Conservation (phyloP, 495 filamentous ascomycete genomes). For the Halenospora varia region DNA sequence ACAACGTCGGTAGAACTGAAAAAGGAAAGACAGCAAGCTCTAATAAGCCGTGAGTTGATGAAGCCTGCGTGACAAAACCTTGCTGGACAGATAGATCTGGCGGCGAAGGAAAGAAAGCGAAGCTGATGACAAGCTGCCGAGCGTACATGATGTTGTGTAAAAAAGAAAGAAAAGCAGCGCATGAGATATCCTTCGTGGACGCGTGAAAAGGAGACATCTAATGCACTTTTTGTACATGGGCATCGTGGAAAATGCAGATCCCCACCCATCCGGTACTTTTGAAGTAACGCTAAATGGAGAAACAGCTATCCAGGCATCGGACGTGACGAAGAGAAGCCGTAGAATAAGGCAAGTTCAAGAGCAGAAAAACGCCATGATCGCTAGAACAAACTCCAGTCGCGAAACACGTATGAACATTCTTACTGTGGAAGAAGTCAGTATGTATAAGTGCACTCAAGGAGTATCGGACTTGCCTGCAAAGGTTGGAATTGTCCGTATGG, state of each 20-base stretch:
- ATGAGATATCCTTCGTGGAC: slow-evolving; percentile 25
- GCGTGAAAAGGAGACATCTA: slow-evolving; percentile 29
- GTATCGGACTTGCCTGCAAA: slow-evolving; percentile 25
- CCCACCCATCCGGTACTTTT: slow-evolving; percentile 31
- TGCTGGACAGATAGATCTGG: neutral
- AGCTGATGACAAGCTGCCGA: slow-evolving; percentile 3
- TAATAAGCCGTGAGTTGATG: neutral
- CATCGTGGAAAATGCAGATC: slow-evolving; percentile 30
- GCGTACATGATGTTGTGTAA: slow-evolving; percentile 12
- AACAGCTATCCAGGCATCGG: slow-evolving; percentile 27
- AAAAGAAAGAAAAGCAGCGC: slow-evolving; percentile 19
- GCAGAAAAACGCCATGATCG: slow-evolving; percentile 28
- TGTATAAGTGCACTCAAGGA: neutral
- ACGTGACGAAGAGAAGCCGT: slow-evolving; percentile 26
- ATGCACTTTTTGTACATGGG: slow-evolving; percentile 30
- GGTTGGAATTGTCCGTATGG: slow-evolving; percentile 33
- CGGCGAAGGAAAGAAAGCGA: slow-evolving; percentile 12
- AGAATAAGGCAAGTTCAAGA: slow-evolving; percentile 23
- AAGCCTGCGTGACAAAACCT: slow-evolving; percentile 7
- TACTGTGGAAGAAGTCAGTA: slow-evolving; percentile 18
- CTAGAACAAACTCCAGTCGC: slow-evolving; percentile 28
- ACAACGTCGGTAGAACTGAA: slow-evolving; percentile 3
- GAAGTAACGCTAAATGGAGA: slow-evolving; percentile 31
- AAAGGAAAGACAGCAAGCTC: neutral
- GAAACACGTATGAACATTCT: slow-evolving; percentile 27